Conservation (phyloP, 805 yeast species). For the Groenewaldozyma salmanticensis region DNA sequence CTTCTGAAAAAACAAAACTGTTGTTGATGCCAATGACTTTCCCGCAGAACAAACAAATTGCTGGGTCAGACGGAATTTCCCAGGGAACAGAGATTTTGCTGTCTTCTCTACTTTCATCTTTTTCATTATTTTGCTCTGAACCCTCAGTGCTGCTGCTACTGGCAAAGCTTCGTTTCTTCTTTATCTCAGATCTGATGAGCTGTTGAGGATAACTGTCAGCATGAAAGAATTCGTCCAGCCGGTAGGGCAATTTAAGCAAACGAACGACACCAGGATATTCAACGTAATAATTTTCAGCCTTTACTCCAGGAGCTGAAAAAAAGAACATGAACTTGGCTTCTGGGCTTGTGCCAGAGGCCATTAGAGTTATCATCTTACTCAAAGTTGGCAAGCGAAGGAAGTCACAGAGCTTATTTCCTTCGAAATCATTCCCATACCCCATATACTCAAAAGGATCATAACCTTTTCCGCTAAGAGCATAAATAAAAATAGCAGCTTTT, state of each 20-base stretch:
- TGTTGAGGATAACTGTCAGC: constrained; percentile 4
- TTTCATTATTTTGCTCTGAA: neutral
- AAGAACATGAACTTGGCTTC: constrained; percentile 8
- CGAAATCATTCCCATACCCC: constrained; percentile 29
- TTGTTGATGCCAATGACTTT: constrained; percentile 53
- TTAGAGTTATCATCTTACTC: constrained; percentile 13
- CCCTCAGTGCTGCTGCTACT: too few species aligned
- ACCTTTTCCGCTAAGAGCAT: constrained; percentile 41
- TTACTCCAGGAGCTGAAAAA: neutral
- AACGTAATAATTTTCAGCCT: constrained; percentile 18
- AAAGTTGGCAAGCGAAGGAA: constrained; percentile 38
- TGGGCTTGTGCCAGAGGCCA: constrained; percentile 5
- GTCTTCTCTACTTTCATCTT: neutral
- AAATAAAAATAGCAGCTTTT: constrained; percentile 47
- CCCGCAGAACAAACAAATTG: constrained; percentile 80
- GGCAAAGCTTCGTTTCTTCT: too few species aligned
- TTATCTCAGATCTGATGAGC: neutral
- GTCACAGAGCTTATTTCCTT: constrained; percentile 44
- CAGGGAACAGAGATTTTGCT: neutral
- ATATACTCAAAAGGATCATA: constrained; percentile 25
- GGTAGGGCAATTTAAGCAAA: constrained; percentile 53
- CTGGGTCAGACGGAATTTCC: constrained; percentile 50
- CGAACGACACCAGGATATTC: constrained; percentile 60
- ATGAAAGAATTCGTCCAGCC: constrained; percentile 62
- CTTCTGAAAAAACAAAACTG: constrained; percentile 38